phyloP scores from a whole-genome alignment of 2,329 filamentous ascomycete species.

The Fusarium phyllophilum region DNA sequence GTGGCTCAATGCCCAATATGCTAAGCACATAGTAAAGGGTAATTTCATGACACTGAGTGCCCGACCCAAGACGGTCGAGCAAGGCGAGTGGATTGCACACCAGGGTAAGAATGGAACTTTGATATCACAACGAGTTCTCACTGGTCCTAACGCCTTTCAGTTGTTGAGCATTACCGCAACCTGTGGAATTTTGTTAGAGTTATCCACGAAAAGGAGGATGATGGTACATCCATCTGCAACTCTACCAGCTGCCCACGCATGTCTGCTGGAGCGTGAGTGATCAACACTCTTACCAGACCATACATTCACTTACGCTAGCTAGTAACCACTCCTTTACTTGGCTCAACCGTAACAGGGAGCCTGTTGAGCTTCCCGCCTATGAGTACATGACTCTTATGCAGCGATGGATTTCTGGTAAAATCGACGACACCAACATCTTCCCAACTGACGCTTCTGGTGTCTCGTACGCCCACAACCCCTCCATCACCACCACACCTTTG shows the following conservation, averaged over 20 bases:
- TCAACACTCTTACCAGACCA: neutral
- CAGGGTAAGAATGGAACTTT: constrained; percentile 70
- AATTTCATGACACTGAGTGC: constrained; percentile 99
- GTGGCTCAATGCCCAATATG: constrained; percentile 80
- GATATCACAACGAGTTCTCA: neutral
- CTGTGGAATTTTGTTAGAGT: constrained; percentile 91
- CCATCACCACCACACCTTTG: constrained; percentile 67
- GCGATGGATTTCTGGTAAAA: constrained; percentile 96
- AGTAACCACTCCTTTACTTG: constrained; percentile 96
- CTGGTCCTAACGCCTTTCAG: constrained; percentile 55
- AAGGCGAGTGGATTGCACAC: constrained; percentile 95
- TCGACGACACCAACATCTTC: constrained; percentile 89
- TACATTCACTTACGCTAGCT: constrained; percentile 15
- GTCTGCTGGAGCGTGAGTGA: constrained; percentile 89
- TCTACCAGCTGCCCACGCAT: constrained; percentile 86
- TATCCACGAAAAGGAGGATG: constrained; percentile 85
- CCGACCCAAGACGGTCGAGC: constrained; percentile 91
- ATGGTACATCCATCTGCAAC: constrained; percentile 84
- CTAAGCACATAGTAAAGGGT: constrained; percentile 92
- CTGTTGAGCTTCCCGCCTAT: constrained; percentile 89
- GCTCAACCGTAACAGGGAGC: constrained; percentile 87
- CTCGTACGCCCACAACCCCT: constrained; percentile 72
- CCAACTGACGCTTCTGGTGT: constrained; percentile 82
- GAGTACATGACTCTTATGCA: constrained; percentile 97
- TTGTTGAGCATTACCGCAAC: constrained; percentile 91